These are phyloP conservation scores for Leucosporidium creatinivorum DNA, from an alignment of 768 basidiomycete species.

Conservation along the genomic window DNA sequence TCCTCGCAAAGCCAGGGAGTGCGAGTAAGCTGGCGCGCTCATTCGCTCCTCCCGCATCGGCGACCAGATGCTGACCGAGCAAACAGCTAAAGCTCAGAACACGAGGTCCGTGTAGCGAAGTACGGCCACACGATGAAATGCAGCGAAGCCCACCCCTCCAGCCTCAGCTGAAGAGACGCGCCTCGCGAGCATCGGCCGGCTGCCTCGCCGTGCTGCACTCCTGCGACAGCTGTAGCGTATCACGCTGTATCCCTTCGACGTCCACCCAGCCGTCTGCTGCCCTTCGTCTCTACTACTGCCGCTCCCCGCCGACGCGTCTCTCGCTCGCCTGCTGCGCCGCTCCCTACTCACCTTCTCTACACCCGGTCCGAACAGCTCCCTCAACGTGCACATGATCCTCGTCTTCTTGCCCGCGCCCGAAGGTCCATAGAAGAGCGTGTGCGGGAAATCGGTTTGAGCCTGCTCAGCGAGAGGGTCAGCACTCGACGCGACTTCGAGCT, in stretches of 20 bases:
- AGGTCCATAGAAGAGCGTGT: slow-evolving; percentile 95
- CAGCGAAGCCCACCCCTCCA: no score
- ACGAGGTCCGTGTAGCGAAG: background rate
- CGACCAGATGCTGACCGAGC: no score
- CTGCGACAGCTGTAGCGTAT: no score
- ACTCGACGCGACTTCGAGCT: background rate
- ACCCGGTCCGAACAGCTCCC: slow-evolving; percentile 81
- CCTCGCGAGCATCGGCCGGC: no score
- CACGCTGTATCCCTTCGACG: no score
- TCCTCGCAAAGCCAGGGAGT: no score
- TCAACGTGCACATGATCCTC: slow-evolving; percentile 77
- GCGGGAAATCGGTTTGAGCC: slow-evolving; percentile 92
- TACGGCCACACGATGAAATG: background rate
- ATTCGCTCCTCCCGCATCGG: no score
- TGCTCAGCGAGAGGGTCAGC: slow-evolving; percentile 37
- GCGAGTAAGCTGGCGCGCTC: no score
- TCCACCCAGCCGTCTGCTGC: background rate
- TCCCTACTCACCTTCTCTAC: slow-evolving; percentile 68
- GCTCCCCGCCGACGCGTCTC: background rate
- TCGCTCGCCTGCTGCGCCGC: background rate
- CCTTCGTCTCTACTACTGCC: background rate
- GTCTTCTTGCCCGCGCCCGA: slow-evolving; percentile 98
- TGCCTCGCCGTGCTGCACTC: no score
- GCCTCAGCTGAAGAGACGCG: no score
- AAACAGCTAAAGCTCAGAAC: no score